phyloP scores from a whole-genome alignment of 2,329 filamentous ascomycete species.

The Byssothecium circinans region DNA sequence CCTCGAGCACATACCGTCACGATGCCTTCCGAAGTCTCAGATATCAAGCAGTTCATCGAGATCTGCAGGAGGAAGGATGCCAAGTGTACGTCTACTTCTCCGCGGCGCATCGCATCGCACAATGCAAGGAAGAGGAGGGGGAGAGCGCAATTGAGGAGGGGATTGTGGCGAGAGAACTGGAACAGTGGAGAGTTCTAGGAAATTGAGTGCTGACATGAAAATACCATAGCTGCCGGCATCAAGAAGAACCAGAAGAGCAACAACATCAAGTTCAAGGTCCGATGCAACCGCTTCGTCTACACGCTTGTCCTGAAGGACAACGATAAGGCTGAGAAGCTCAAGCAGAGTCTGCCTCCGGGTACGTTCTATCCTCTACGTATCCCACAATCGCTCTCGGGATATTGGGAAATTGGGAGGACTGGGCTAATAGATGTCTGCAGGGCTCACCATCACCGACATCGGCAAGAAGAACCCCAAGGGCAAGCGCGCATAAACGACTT shows the following conservation, averaged over 20 bases:
- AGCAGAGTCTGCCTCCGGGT: conserved; percentile 98
- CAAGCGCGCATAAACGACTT: conserved; percentile 46
- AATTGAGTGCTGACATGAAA: conserved; percentile 14
- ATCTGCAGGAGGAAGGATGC: conserved; percentile 99
- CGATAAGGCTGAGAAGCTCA: conserved; percentile 99
- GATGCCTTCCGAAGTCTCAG: conserved; percentile 97
- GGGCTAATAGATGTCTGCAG: conserved; percentile 39
- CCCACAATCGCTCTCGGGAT: not conserved
- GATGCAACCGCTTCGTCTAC: conserved; percentile 95
- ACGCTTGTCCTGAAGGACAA: conserved; percentile 97
- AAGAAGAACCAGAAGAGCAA: conserved; percentile 89
- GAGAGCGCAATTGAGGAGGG: not conserved
- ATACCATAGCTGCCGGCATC: conserved; percentile 52
- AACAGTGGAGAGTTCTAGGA: not conserved
- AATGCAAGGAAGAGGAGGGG: not conserved
- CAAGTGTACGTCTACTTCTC: conserved; percentile 84
- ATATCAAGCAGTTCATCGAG: conserved; percentile 99
- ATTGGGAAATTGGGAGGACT: conserved; percentile 1
- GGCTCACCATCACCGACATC: conserved; percentile 61
- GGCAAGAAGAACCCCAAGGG: conserved; percentile 65
- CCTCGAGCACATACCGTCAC: conserved; percentile 59
- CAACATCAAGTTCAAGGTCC: conserved; percentile 99
- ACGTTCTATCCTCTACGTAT: conserved; percentile 52
- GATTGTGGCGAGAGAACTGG: too few relatives aligned
- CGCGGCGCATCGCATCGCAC: not conserved